phyloP scores from a whole-genome alignment of 352 stramenopile species.

The Pythium aquatile region DNA sequence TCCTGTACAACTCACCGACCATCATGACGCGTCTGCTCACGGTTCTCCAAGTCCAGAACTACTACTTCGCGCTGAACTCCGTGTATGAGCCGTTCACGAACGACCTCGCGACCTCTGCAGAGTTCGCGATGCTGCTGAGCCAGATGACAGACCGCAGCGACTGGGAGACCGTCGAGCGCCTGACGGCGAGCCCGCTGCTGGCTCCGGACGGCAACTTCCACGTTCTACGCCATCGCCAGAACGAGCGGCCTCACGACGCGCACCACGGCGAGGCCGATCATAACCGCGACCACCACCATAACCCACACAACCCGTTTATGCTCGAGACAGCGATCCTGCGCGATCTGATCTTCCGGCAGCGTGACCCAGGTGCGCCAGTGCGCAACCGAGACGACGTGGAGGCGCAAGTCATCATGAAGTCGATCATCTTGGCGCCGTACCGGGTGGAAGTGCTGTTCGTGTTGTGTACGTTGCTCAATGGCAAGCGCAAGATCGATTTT shows the following conservation, averaged over 20 bases:
- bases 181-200: slow-evolving; percentile 52
- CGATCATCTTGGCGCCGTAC: slow-evolving; percentile 89
- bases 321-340: slow-evolving; percentile 69
- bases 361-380: slow-evolving; percentile 37
- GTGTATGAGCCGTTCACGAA: slow-evolving; percentile 83
- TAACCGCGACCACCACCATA: slow-evolving; percentile 32
- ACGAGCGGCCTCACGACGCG: slow-evolving; percentile 26
- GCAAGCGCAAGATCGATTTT: slow-evolving; percentile 92
- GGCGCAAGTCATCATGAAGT: slow-evolving; percentile 90
- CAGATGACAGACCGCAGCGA: slow-evolving; percentile 72
- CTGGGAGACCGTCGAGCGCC: slow-evolving; percentile 69
- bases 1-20: slow-evolving; percentile 87
- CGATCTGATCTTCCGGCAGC: slow-evolving; percentile 71
- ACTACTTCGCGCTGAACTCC: slow-evolving; percentile 79
- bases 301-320: slow-evolving; percentile 46
- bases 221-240: slow-evolving; percentile 35
- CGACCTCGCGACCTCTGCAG: slow-evolving; percentile 74
- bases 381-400: slow-evolving; percentile 64
- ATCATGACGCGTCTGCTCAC: slow-evolving; percentile 71
- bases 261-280: slow-evolving; percentile 24
- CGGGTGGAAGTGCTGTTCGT: slow-evolving; percentile 97
- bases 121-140: slow-evolving; percentile 80
- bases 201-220: slow-evolving; percentile 46
- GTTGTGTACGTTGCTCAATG: slow-evolving; percentile 94
- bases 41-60: slow-evolving; percentile 83